A percentile compares a stretch with the other conserved stretches of the same genome.
Evolutionary conservation across 2,329 filamentous ascomycete genomes (phyloP).

Genomic region (Colletotrichum sp.): DNA sequence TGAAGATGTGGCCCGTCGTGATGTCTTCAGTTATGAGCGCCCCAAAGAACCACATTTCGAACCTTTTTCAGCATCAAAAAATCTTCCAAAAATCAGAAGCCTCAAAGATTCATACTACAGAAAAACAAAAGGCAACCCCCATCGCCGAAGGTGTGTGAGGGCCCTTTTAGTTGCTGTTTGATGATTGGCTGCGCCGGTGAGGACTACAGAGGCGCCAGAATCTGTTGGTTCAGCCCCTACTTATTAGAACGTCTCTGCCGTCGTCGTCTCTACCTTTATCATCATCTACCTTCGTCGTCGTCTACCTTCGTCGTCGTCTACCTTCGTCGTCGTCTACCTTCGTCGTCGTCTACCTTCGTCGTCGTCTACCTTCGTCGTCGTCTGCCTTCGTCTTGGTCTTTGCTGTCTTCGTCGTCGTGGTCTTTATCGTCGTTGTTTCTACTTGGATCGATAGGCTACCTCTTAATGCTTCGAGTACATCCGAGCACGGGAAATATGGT

Average conservation of each 20-base stretch:
- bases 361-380: no score
- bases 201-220: neutral
- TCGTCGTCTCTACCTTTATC: neutral
- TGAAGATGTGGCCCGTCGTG: neutral
- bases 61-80: neutral
- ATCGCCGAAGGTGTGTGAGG: neutral
- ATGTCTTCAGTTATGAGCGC: neutral
- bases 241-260: neutral
- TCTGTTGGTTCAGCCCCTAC: neutral
- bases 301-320: no score
- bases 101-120: neutral
- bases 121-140: neutral
- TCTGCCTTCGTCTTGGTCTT: no score
- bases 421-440: neutral
- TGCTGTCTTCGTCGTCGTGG: no score
- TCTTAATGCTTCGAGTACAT: neutral
- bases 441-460: neutral
- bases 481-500: neutral
- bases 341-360: no score
- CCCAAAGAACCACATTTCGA: neutral
- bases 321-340: no score
- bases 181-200: neutral
- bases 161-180: neutral
- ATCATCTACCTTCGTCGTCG: no score
- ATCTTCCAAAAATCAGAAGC: neutral